phyloP scores from a whole-genome alignment of 306 rosid genomes.

The Astragalus membranaceus region DNA sequence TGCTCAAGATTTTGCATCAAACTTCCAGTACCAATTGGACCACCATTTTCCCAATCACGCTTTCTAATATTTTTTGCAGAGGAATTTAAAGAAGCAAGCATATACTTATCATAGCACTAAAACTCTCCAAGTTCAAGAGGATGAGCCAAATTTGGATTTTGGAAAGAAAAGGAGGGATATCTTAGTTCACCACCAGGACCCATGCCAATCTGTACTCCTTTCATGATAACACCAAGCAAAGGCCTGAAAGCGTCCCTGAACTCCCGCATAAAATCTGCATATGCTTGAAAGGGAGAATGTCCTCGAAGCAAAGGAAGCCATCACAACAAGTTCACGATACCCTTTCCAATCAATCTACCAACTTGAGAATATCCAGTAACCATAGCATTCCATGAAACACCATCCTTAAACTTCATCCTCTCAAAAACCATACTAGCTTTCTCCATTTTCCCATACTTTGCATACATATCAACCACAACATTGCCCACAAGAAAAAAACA shows the following conservation, averaged over 20 bases:
- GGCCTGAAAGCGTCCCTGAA: conserved; percentile 67
- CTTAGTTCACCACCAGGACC: conserved; percentile 90
- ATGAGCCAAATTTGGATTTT: conserved; percentile 40
- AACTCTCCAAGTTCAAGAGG: conserved; percentile 68
- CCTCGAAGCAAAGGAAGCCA: conserved; percentile 82
- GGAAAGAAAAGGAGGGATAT: conserved; percentile 61
- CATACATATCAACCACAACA: conserved; percentile 71
- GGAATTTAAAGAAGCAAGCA: conserved; percentile 77
- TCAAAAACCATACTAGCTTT: conserved; percentile 62
- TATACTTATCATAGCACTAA: conserved; percentile 84
- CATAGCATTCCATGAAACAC: conserved; percentile 89
- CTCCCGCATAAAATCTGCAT: conserved; percentile 78
- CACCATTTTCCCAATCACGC: conserved; percentile 76
- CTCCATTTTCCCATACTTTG: conserved; percentile 63
- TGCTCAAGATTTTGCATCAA: conserved; percentile 30
- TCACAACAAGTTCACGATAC: too few species aligned
- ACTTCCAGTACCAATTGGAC: conserved; percentile 53
- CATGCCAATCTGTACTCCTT: conserved; percentile 91
- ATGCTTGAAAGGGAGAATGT: conserved; percentile 79
- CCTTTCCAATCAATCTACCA: too few species aligned
- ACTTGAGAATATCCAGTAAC: conserved; percentile 77
- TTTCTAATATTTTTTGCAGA: conserved; percentile 62
- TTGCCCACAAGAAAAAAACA: conserved; percentile 80
- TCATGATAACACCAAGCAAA: conserved; percentile 55
- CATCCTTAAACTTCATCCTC: conserved; percentile 66